These are phyloP conservation scores for Parasitella parasitica DNA, from an alignment of 371 early-diverging fungal genomes.

Conservation along the genomic window DNA sequence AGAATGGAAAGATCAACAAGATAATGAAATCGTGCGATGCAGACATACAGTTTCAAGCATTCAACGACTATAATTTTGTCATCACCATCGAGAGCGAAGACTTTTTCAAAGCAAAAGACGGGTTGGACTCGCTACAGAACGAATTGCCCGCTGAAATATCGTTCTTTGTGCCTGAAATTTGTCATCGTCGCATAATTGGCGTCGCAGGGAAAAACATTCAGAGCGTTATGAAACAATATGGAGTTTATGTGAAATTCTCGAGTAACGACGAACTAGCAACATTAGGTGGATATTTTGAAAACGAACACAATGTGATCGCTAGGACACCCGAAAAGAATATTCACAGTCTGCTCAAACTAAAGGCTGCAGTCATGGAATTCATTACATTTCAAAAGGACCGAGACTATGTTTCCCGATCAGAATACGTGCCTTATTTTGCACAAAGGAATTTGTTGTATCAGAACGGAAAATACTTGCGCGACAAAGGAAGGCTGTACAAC, in stretches of 20 bases:
- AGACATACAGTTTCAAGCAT: conserved; percentile 57
- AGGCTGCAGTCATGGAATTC: conserved; percentile 73
- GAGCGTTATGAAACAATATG: conserved; percentile 93
- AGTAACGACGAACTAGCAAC: conserved; percentile 78
- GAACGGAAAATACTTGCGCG: conserved; percentile 23
- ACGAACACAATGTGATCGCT: conserved; percentile 83
- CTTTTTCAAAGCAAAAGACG: conserved; percentile 65
- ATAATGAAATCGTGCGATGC: conserved; percentile 81
- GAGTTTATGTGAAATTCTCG: conserved; percentile 93
- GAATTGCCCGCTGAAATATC: conserved; percentile 86
- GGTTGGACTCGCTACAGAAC: conserved; percentile 70
- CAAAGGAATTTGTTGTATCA: conserved; percentile 15
- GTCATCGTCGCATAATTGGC: conserved; percentile 94
- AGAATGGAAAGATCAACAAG: conserved; percentile 93
- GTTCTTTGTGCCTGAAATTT: conserved; percentile 86
- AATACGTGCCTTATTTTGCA: conserved; percentile 15
- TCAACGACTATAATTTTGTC: conserved; percentile 78
- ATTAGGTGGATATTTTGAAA: conserved; percentile 80
- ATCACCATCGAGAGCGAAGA: conserved; percentile 66
- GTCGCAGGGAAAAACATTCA: conserved; percentile 95
- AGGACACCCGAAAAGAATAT: conserved; percentile 85
- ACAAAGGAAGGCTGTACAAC: conserved; percentile 26
- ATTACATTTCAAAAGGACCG: conserved; percentile 46
- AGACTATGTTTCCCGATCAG: conserved; percentile 14
- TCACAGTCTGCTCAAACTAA: conserved; percentile 63